phyloP scores from a whole-genome alignment of 1,284 basidiomycete species.

The Vanrija sp. region DNA sequence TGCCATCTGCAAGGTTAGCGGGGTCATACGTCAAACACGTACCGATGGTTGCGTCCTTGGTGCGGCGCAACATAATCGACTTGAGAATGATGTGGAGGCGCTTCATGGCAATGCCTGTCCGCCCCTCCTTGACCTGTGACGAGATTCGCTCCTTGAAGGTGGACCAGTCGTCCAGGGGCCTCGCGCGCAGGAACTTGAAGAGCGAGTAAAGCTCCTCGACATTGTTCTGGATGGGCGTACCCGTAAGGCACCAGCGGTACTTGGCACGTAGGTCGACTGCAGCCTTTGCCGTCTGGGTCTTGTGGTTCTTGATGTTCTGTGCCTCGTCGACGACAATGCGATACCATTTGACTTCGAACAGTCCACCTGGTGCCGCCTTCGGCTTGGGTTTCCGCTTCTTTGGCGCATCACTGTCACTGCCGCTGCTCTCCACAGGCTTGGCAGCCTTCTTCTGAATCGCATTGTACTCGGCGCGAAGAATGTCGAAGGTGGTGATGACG shows the following conservation, averaged over 20 bases:
- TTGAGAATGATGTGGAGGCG: slow-evolving; percentile 78
- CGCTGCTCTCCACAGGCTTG: slow-evolving; percentile 39
- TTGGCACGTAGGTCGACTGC: slow-evolving; percentile 74
- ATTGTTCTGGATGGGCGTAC: slow-evolving; percentile 61
- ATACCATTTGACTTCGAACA: slow-evolving; percentile 80
- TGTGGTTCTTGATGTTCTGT: slow-evolving; percentile 93
- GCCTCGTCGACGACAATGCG: slow-evolving; percentile 90
- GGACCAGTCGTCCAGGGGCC: slow-evolving; percentile 74
- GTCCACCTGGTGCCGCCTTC: slow-evolving; percentile 57
- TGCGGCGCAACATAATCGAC: slow-evolving; percentile 84
- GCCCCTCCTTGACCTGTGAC: slow-evolving; percentile 70
- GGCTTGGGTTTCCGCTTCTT: slow-evolving; percentile 49
- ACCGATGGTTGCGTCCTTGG: slow-evolving; percentile 69
- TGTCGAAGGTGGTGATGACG: slow-evolving; percentile 68
- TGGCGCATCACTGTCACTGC: slow-evolving; percentile 46
- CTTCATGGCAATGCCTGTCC: slow-evolving; percentile 72
- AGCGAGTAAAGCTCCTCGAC: slow-evolving; percentile 86
- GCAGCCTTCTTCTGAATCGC: neutral
- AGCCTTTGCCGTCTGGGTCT: slow-evolving; percentile 74
- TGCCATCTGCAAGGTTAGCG: slow-evolving; percentile 59
- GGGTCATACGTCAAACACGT: neutral
- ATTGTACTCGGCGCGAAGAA: slow-evolving; percentile 62
- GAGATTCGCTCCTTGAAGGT: slow-evolving; percentile 75
- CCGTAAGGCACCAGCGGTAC: slow-evolving; percentile 85
- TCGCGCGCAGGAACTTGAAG: slow-evolving; percentile 80